These are phyloP conservation scores for Garcileccinum viscosum DNA, from an alignment of 1,284 basidiomycete genomes.

Conservation along the genomic window DNA sequence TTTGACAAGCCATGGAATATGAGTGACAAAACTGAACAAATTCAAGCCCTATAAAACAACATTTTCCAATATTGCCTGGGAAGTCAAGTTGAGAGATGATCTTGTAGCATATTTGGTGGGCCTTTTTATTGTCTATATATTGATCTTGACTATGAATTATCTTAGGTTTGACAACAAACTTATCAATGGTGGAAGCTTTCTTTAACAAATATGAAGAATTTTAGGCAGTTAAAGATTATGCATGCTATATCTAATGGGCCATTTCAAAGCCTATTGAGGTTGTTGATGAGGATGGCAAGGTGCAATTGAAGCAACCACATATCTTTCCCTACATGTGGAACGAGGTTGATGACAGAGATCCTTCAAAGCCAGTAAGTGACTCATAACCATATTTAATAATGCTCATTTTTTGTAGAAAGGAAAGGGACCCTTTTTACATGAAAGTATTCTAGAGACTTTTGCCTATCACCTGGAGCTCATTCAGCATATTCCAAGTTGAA, in stretches of 20 bases:
- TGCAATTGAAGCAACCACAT: background rate
- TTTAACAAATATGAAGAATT: background rate
- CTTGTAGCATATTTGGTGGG: too few species aligned
- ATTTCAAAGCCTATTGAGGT: background rate
- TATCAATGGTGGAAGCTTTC: too few species aligned
- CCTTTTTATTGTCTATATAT: too few species aligned
- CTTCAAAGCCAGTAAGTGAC: background rate
- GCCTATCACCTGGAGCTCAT: background rate
- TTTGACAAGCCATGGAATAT: too few species aligned
- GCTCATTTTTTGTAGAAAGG: background rate
- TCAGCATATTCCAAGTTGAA: background rate
- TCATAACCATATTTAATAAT: too few species aligned
- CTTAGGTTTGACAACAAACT: too few species aligned
- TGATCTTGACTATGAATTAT: too few species aligned
- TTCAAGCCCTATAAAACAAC: too few species aligned
- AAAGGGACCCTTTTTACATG: background rate
- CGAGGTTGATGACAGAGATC: background rate
- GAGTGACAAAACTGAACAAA: too few species aligned
- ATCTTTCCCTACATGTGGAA: background rate
- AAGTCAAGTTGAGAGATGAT: too few species aligned
- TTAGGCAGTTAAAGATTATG: background rate
- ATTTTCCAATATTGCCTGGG: too few species aligned
- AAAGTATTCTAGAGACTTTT: background rate
- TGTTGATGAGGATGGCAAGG: background rate
- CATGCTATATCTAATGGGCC: background rate